Conservation (phyloP, 1,284 basidiomycete genomes). For the Crucibulum parvulum region DNA sequence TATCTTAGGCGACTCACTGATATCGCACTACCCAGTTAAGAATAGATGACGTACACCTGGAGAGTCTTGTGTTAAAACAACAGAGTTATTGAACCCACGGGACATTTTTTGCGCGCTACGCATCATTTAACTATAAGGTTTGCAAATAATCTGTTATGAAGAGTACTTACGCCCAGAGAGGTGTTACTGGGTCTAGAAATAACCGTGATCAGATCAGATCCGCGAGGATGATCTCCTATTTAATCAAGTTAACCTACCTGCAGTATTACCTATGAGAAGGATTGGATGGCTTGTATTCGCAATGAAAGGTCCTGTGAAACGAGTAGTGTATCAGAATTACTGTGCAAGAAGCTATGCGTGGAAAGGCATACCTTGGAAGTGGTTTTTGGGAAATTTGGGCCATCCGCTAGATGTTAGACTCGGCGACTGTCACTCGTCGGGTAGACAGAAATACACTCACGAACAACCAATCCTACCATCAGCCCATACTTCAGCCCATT, state of each 20-base stretch:
- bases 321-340: background rate
- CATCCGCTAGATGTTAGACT: background rate
- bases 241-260: background rate
- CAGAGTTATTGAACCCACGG: background rate
- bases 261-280: background rate
- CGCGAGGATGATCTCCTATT: background rate
- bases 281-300: background rate
- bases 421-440: too few species aligned
- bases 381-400: background rate
- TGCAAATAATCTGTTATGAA: background rate
- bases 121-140: background rate
- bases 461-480: background rate
- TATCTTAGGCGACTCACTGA: background rate
- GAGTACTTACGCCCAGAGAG: background rate
- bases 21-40: background rate
- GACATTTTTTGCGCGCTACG: background rate
- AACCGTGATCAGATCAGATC: background rate
- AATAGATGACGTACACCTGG: background rate
- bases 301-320: background rate
- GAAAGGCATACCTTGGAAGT: background rate
- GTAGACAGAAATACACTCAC: background rate
- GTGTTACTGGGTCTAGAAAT: background rate
- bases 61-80: conserved; percentile 2
- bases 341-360: background rate
- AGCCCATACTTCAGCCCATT: background rate